phyloP scores from a whole-genome alignment of 1,284 basidiomycete species.

The Trametes versicolor region DNA sequence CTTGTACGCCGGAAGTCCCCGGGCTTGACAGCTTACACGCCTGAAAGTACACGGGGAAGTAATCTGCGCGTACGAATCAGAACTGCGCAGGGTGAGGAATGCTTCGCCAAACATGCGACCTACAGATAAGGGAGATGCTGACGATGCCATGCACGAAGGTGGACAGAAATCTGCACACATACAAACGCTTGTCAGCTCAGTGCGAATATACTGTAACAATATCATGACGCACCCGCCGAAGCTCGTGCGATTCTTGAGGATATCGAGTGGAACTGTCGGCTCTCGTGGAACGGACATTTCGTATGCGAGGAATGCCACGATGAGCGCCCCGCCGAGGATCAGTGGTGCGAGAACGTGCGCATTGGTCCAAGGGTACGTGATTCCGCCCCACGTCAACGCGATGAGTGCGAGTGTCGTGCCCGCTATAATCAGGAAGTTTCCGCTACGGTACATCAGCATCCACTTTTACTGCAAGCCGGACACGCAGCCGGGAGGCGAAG shows the following conservation, averaged over 20 bases:
- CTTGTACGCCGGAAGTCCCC: background rate
- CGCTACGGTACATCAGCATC: conserved; percentile 4
- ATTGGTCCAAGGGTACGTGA: conserved; percentile 23
- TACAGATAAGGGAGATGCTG: conserved; percentile 27
- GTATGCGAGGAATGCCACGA: conserved; percentile 23
- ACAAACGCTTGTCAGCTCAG: background rate
- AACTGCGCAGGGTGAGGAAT: background rate
- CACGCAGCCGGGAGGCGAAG: background rate
- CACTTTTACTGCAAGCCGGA: too few relatives aligned
- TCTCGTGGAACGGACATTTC: conserved; percentile 9
- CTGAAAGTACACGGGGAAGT: conserved; percentile 55
- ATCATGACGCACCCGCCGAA: conserved; percentile 38
- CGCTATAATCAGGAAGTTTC: conserved; percentile 25
- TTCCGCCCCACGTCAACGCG: conserved; percentile 29
- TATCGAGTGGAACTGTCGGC: conserved; percentile 8
- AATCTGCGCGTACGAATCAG: conserved; percentile 9
- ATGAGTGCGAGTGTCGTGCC: conserved; percentile 20
- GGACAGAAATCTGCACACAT: conserved; percentile 33
- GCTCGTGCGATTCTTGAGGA: conserved; percentile 44
- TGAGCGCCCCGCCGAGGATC: conserved; percentile 25
- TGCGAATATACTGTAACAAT: background rate
- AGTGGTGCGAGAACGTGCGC: conserved; percentile 23
- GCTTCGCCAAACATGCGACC: conserved; percentile 7
- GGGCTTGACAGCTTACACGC: conserved; percentile 54
- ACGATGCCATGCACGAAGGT: conserved; percentile 27